phyloP scores from a whole-genome alignment of 148 eudicot species.

The Bassia scoparia region DNA sequence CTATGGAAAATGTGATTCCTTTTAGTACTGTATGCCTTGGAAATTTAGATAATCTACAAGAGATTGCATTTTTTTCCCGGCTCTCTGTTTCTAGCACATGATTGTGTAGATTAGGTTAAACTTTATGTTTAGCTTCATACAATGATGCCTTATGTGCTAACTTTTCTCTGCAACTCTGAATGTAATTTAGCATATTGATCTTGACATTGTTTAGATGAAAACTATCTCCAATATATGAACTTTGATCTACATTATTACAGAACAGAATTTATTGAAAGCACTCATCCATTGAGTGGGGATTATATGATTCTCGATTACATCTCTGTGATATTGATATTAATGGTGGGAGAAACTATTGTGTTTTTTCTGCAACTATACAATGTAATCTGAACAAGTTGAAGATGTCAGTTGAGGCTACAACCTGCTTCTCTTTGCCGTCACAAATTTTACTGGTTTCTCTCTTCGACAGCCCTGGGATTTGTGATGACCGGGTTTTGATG shows the following conservation, averaged over 20 bases:
- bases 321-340: neutral
- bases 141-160: neutral
- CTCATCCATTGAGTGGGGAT: too few relatives aligned
- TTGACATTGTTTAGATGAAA: neutral
- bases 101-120: constrained; percentile 2
- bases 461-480: neutral
- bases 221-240: neutral
- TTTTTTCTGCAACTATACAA: neutral
- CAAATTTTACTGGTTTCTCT: neutral
- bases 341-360: neutral
- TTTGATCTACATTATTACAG: too few relatives aligned
- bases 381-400: neutral
- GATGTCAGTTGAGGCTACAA: neutral
- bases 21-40: constrained; percentile 19
- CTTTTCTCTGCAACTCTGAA: neutral
- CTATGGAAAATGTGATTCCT: constrained; percentile 12
- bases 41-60: constrained; percentile 15
- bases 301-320: neutral
- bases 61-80: constrained; percentile 15
- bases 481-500: neutral
- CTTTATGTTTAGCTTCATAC: neutral
- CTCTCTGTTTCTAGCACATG: constrained; percentile 11
- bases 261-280: too few relatives aligned
- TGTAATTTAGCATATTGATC: neutral
- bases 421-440: neutral